Percentiles rank a stretch among this genome's conserved stretches.
Evolutionary conservation across 2,329 filamentous ascomycete species (phyloP).

Genomic region (Cryphonectria radicalis): DNA sequence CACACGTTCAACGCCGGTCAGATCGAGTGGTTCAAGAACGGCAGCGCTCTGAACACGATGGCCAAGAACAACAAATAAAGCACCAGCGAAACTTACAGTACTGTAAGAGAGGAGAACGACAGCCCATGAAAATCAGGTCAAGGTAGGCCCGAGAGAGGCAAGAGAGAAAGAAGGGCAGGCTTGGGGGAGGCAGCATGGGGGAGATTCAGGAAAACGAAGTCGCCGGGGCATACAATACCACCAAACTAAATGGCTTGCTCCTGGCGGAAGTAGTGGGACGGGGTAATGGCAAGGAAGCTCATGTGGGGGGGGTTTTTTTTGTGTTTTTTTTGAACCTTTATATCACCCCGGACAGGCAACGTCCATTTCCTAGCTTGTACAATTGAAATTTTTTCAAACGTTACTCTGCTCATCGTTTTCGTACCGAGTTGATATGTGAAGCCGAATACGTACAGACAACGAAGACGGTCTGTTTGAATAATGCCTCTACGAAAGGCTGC

Average conservation of each 20-base stretch:
- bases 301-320: too few relatives aligned
- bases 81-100: constrained; percentile 12
- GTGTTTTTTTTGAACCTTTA: constrained; percentile 33
- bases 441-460: not conserved
- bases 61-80: constrained; percentile 64
- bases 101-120: not conserved
- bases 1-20: constrained; percentile 99
- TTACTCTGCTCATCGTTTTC: not conserved
- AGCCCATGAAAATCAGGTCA: constrained; percentile 5
- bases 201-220: constrained; percentile 29
- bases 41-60: constrained; percentile 98
- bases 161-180: constrained; percentile 26
- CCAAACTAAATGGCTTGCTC: constrained; percentile 21
- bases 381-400: constrained; percentile 40
- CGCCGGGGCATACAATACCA: constrained; percentile 35
- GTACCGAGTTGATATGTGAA: not conserved
- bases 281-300: constrained; percentile 20
- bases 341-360: constrained; percentile 24
- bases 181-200: constrained; percentile 34
- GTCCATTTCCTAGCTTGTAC: constrained; percentile 40
- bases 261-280: constrained; percentile 20
- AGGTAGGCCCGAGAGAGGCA: not conserved
- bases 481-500: not conserved
- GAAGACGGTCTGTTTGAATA: not conserved
- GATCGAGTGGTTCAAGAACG: constrained; percentile 99